A percentile compares a stretch with the other conserved stretches of the same genome.
These are phyloP conservation scores for Cardiospermum halicacabum DNA, from an alignment of 345 rosid genomes.

Conservation along the genomic window DNA sequence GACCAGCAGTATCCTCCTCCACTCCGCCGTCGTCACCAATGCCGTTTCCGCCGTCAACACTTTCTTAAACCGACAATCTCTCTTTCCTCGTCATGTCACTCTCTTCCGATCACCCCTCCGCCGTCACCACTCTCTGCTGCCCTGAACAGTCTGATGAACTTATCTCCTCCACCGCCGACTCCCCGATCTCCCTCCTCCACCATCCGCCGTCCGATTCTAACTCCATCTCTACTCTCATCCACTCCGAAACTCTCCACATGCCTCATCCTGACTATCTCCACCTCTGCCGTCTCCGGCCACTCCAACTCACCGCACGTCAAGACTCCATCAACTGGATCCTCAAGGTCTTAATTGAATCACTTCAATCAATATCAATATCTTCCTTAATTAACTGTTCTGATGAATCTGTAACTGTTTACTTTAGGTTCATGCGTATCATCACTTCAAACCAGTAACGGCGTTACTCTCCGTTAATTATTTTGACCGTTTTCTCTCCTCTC, in stretches of 20 bases:
- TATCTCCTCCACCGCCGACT: conserved; percentile 17
- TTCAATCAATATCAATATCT: too few species aligned
- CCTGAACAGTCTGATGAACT: conserved; percentile 27
- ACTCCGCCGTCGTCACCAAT: conserved; percentile 16
- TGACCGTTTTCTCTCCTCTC: conserved; percentile 57
- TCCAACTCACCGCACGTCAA: conserved; percentile 52
- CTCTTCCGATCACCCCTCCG: conserved; percentile 14
- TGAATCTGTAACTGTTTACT: conserved; percentile 16
- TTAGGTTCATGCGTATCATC: conserved; percentile 51
- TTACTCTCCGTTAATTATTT: conserved; percentile 54
- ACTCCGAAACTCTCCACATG: conserved; percentile 33
- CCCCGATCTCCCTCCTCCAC: conserved; percentile 19
- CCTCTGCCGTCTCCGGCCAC: conserved; percentile 40
- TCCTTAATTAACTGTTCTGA: too few species aligned
- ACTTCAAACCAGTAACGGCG: conserved; percentile 47
- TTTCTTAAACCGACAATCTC: not conserved
- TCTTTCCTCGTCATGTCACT: conserved; percentile 1
- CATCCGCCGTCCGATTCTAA: conserved; percentile 24
- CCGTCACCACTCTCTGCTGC: conserved; percentile 8
- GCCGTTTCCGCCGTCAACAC: conserved; percentile 15
- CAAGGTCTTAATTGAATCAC: too few species aligned
- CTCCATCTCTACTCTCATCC: conserved; percentile 26
- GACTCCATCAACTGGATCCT: conserved; percentile 73
- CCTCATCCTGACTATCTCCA: conserved; percentile 36
- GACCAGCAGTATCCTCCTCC: conserved; percentile 3